Evolutionary conservation across 768 basidiomycete species (phyloP).

Genomic region (Trichaptum fuscoviolaceum): DNA sequence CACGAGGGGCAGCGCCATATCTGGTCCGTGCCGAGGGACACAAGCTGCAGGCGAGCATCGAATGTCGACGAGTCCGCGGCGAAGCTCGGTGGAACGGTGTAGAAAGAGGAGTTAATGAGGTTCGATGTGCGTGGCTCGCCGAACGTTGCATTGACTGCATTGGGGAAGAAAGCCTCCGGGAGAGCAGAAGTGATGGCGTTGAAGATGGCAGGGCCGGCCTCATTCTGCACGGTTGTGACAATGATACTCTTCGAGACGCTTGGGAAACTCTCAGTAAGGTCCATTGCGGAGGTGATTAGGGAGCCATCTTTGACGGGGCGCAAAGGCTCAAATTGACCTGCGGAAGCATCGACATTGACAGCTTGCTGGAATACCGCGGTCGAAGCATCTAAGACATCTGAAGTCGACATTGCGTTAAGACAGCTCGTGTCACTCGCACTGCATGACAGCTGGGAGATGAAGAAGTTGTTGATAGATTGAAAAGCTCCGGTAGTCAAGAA

Average conservation of each 20-base stretch:
- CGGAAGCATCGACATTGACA: slow-evolving; percentile 42
- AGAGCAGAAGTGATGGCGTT: slow-evolving; percentile 33
- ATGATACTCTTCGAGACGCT: slow-evolving; percentile 59
- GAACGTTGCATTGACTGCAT: slow-evolving; percentile 38
- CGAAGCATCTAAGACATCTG: slow-evolving; percentile 51
- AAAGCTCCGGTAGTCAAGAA: slow-evolving; percentile 47
- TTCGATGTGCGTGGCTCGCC: slow-evolving; percentile 38
- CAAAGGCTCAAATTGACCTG: slow-evolving; percentile 51
- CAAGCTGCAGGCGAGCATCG: slow-evolving; percentile 54
- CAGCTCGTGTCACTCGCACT: slow-evolving; percentile 42
- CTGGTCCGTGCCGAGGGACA: slow-evolving; percentile 60
- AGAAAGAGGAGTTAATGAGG: slow-evolving; percentile 43
- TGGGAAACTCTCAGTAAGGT: slow-evolving; percentile 56
- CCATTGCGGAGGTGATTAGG: slow-evolving; percentile 64
- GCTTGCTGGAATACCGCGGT: slow-evolving; percentile 39
- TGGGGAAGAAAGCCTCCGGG: slow-evolving; percentile 31
- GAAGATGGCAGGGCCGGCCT: slow-evolving; percentile 59
- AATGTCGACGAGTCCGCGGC: slow-evolving; percentile 24
- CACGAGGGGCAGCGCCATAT: slow-evolving; percentile 66
- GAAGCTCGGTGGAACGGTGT: slow-evolving; percentile 30
- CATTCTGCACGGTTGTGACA: slow-evolving; percentile 65
- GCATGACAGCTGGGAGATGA: slow-evolving; percentile 19
- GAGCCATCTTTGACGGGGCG: slow-evolving; percentile 63
- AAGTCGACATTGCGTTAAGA: slow-evolving; percentile 42
- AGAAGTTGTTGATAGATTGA: slow-evolving; percentile 27